These are phyloP conservation scores for Posidonia australis DNA, from an alignment of 106 monocot species.

Conservation along the genomic window DNA sequence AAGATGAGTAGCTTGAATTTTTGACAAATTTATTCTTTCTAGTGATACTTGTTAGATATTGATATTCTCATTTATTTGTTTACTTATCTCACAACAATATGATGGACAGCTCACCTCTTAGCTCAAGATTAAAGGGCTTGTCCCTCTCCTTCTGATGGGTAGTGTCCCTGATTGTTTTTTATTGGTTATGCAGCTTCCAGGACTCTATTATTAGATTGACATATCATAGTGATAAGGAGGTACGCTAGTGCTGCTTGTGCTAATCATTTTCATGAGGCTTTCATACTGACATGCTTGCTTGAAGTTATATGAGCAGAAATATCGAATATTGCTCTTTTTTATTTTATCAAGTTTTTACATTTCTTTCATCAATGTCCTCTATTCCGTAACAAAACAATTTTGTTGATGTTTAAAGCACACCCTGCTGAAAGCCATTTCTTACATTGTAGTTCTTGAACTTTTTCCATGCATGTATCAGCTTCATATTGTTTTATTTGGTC, in stretches of 20 bases:
- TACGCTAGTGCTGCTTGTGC: conserved; percentile 7
- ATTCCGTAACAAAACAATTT: too few species aligned
- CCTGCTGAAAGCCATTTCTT: too few species aligned
- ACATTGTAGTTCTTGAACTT: too few species aligned
- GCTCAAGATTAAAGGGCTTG: background rate
- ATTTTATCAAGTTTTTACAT: background rate
- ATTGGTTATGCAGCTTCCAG: conserved; percentile 54
- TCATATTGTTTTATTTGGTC: too few species aligned
- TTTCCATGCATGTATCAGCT: too few species aligned
- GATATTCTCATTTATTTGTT: too few species aligned
- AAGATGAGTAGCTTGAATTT: too few species aligned
- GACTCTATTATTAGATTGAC: conserved; percentile 66
- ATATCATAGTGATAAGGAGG: conserved; percentile 65
- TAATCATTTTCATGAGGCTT: conserved; percentile 1
- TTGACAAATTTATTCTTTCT: too few species aligned
- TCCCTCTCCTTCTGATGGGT: background rate
- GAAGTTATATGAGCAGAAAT: background rate
- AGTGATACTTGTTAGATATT: too few species aligned
- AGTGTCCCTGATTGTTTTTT: background rate
- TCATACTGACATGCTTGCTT: background rate
- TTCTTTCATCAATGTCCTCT: background rate
- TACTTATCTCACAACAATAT: too few species aligned
- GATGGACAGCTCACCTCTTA: background rate
- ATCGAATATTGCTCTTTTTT: background rate
- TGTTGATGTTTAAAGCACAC: too few species aligned